Base-by-base conservation (phyloP, 2,329 filamentous ascomycete species). In the Paecilomyces variotii region DNA sequence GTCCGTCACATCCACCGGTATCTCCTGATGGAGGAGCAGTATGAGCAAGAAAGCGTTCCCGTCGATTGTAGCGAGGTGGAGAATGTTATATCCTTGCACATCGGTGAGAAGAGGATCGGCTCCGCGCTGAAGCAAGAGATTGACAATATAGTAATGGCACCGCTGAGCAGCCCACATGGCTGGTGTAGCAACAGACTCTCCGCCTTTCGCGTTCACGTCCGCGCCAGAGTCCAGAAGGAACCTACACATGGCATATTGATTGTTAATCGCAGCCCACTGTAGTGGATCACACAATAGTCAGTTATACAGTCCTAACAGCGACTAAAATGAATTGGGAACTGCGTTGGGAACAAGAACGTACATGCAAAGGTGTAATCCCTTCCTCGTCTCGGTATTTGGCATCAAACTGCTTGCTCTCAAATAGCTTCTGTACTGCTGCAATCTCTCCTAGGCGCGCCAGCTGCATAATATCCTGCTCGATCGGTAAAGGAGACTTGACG, bases 251-350 rank as follows among this genome's bases (percentile, higher is more conserved):
- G 90, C 90, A 78, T 93, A 95, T 73, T 97, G 94, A 71, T 97
- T 97, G 79, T 99, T 99, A 74, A 99, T 97, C 39, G 95, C 91
- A 53, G 94, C 94, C 94, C 94, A 99, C 91, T 99, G 72, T 59
- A 55, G 27, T 59, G 54, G 53, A 35, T 57, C 59, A 54, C 39
- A 66, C 62, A 59, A 56, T 56, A 14, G 60, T 63, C 54, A 65
- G 59, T 61, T 27, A 63, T 28, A 6, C 12, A 27, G 28, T 12
- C 26, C 7, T 49, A 27, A 3, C 19, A 25, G 52, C 2, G 11
- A 14, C 5, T n/a, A 55, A 24, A 56, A 35, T 19, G n/a, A 1
- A 51, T 34, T 30, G 35, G 45, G 56, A 60, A 54, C 57, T 19
- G n/a, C 2, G 32, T 34, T 30, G 35, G 45, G 56, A 60, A 54